Evolutionary conservation across 306 rosid genomes (phyloP).

Genomic region (Dryas alaskensis): DNA sequence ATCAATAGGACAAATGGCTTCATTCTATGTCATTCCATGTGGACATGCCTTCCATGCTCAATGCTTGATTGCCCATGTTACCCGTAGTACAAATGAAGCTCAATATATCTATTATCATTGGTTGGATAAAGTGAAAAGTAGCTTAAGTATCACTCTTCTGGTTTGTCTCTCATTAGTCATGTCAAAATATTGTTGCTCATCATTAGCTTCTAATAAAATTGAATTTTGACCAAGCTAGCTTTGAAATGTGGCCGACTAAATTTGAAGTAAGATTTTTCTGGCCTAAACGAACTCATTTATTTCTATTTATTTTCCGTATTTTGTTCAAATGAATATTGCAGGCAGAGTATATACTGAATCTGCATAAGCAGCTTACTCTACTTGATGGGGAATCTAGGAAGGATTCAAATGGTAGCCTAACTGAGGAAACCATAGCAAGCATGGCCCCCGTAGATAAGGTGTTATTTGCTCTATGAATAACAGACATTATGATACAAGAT

Average conservation of each 20-base stretch:
- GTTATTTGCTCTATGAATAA: constrained; percentile 16
- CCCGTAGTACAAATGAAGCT: constrained; percentile 71
- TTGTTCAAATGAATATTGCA: constrained; percentile 29
- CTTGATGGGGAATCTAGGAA: constrained; percentile 76
- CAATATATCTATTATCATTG: constrained; percentile 25
- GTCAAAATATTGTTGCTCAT: neutral
- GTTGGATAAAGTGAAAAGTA: neutral
- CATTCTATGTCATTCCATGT: constrained; percentile 93
- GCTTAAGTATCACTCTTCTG: neutral
- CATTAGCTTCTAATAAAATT: too few species aligned
- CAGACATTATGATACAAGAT: too few species aligned
- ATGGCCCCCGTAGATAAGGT: constrained; percentile 70
- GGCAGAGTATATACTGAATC: constrained; percentile 88
- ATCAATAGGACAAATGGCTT: constrained; percentile 82
- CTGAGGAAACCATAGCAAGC: constrained; percentile 78
- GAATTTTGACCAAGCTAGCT: too few species aligned
- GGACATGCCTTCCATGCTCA: constrained; percentile 89
- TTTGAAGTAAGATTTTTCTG: neutral
- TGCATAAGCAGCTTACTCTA: constrained; percentile 86
- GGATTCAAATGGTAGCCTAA: constrained; percentile 64
- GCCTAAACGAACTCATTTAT: neutral
- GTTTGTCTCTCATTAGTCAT: neutral
- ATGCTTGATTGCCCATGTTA: constrained; percentile 88
- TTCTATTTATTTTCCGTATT: neutral
- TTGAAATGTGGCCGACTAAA: too few species aligned